Percentiles rank a stretch among this genome's conserved stretches.
These are phyloP conservation scores for Pelomyxa schiedti DNA, from an alignment of 78 protist genomes.

Conservation along the genomic window DNA sequence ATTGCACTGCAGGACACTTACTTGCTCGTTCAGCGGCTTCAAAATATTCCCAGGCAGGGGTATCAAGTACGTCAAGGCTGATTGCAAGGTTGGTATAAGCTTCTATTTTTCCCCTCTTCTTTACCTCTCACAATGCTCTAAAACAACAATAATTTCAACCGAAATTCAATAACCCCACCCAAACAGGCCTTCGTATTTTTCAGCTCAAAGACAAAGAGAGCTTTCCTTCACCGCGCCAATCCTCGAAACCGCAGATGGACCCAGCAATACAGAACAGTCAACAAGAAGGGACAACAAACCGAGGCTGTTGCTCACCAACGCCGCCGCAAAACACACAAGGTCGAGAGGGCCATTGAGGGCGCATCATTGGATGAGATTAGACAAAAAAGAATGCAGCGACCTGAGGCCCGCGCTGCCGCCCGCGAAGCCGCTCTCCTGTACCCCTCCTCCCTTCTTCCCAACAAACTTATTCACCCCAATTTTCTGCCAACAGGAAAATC, in stretches of 20 bases:
- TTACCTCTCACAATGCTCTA: too few species aligned
- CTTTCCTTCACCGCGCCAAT: conserved; percentile 59
- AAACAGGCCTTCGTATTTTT: conserved; percentile 50
- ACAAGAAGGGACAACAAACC: conserved; percentile 20
- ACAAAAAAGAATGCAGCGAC: conserved; percentile 42
- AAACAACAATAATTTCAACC: too few species aligned
- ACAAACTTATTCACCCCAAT: too few species aligned
- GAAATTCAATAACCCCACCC: neutral
- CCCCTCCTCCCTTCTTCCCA: too few species aligned
- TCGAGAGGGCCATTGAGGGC: conserved; percentile 59
- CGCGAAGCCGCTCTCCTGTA: conserved; percentile 56
- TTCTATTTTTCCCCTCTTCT: too few species aligned
- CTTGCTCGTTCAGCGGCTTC: neutral
- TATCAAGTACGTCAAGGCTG: conserved; percentile 22
- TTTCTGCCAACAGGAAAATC: too few species aligned
- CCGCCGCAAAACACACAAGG: conserved; percentile 28
- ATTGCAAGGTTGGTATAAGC: conserved; percentile 11
- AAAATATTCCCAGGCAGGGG: conserved; percentile 62
- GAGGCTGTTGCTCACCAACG: conserved; percentile 43
- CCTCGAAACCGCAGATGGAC: conserved; percentile 70
- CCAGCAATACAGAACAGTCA: conserved; percentile 49
- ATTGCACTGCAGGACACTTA: neutral
- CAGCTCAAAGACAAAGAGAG: conserved; percentile 48
- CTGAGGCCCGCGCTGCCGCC: conserved; percentile 50
- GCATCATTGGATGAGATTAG: conserved; percentile 64